A percentile compares a stretch with the other conserved stretches of the same genome.
These are phyloP conservation scores for Flaveria ramosissima DNA, from an alignment of 129 eudicot species.

Conservation along the genomic window DNA sequence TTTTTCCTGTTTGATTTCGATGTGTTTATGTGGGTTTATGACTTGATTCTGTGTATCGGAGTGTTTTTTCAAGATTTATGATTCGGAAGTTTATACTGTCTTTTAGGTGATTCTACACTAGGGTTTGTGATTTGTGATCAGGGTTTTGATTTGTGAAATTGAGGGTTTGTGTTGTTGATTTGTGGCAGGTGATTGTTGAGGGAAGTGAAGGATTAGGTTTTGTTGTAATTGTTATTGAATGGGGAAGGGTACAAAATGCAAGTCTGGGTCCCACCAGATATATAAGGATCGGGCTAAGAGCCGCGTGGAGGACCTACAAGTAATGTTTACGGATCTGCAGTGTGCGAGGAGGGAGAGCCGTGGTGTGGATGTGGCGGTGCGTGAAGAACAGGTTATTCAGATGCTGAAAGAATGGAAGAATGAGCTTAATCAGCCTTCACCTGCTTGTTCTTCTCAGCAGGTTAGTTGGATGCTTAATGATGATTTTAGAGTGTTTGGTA, in stretches of 20 bases:
- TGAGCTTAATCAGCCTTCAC: slow-evolving; percentile 90
- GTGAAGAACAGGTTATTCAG: slow-evolving; percentile 94
- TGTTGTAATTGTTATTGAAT: slow-evolving; percentile 34
- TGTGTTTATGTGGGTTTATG: neutral
- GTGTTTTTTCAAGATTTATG: too few species aligned
- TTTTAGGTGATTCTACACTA: neutral
- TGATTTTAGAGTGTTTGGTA: neutral
- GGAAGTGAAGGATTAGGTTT: neutral
- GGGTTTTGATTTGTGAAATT: slow-evolving; percentile 23
- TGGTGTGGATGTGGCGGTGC: slow-evolving; percentile 59
- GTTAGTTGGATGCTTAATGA: slow-evolving; percentile 17
- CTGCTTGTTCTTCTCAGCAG: slow-evolving; percentile 82
- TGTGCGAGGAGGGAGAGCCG: slow-evolving; percentile 94
- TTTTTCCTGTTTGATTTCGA: neutral
- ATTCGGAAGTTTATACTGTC: too few species aligned
- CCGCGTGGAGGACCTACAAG: slow-evolving; percentile 89
- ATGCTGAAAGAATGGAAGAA: slow-evolving; percentile 91
- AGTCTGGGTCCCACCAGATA: slow-evolving; percentile 76
- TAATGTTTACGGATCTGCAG: slow-evolving; percentile 79
- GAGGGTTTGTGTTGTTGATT: slow-evolving; percentile 7
- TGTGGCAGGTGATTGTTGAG: slow-evolving; percentile 32
- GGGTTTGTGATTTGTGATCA: slow-evolving; percentile 29
- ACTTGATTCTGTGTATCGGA: too few species aligned
- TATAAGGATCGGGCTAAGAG: slow-evolving; percentile 89
- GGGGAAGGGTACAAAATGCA: slow-evolving; percentile 77